Base-by-base conservation (phyloP, 1,284 basidiomycete species). In the Sutorius eximius region DNA sequence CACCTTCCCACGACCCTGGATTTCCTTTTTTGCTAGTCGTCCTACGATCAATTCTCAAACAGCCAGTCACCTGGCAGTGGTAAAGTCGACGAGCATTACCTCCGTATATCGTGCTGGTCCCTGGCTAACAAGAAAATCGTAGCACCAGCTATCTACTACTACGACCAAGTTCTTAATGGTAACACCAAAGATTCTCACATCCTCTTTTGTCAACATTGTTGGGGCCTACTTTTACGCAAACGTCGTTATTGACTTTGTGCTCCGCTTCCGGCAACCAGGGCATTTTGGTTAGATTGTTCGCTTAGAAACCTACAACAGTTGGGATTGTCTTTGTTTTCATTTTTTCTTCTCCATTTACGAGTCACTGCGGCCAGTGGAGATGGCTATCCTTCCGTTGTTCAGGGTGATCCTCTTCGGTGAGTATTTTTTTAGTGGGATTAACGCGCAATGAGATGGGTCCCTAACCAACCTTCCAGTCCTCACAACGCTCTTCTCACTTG, bases 331-430 rank as follows among this genome's bases (percentile, higher is more conserved):
- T 55, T 40, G 1, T 43, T 22, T 37, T 45, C n/a, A 34, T 13
- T 8, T 22, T 10, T 38, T 24, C 43, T 20, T 29, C 20, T n/a
- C 41, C 30, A 34, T 37, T 45, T 45, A 30, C 41, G 48, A 30
- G 9, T 30, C 30, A 24, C 24, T 37, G 16, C 47, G 45, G 48
- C 36, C 51, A 50, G 48, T 32, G 5, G 61, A 51, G 44, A 66
- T 67, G 64, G 56, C 58, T 15, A 18, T 60, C 67, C 52, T 68
- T 60, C 58, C 62, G 54, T 60, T 49, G 29, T 27, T 72, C 43
- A 66, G 67, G 50, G 30, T 36, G 8, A 40, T 51, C 29, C 5
- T 59, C n/a, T 67, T 68, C 29, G 27, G 70, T 72, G 45, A 53
- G 68, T 41, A 27, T 10, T 1, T 11, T 22, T 16, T 3, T 32